Base-by-base conservation (phyloP, 2,329 filamentous ascomycete species). In the Colletotrichum simmondsii region DNA sequence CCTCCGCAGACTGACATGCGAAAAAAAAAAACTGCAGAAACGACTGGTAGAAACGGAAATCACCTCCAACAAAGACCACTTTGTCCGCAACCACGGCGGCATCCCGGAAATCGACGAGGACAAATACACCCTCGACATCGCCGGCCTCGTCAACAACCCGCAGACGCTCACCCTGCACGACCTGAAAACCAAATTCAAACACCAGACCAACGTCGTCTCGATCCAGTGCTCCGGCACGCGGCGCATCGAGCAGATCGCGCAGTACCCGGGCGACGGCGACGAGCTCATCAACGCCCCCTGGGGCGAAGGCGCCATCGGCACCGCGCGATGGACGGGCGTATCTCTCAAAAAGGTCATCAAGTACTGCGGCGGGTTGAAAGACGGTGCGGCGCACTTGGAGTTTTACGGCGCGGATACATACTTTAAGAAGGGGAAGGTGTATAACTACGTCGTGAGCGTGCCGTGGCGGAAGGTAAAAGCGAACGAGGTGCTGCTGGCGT, bases 351-450 rank as follows among this genome's bases (percentile, higher is more conserved):
- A 92, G 76, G 85, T 94, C 2, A 91, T 94, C 80, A 93, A 94
- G 76, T 82, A 90, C 75, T 94, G 92, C 74, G 92, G 92, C 3
- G 92, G 92, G 0, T 81, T 93, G 2, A 75, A 78, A 2, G 83
- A 83, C 19, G 83, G 84, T 1, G 90, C 85, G 0, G 88, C 90
- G 69, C 91, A 94, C 74, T 79, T 94, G 26, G 92, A 94, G 76
- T 87, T 94, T 57, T 91, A 89, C 68, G 92, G 92, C 0, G 91
- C 90, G 1, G 92, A 94, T 70, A 92, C 91, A 0, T 94, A 94
- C 77, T 92, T 94, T 83, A 94, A 94, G 80, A 89, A 91, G 65
- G 86, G 87, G 16, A 82, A 92, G 54, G 85, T 88, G 0, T 89
- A 88, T 81, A 94, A 94, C 79, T 94, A 94, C 76, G 84, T 88